Base-by-base conservation (phyloP, 352 stramenopile genomes). In the Globisporangium carolinianum region DNA sequence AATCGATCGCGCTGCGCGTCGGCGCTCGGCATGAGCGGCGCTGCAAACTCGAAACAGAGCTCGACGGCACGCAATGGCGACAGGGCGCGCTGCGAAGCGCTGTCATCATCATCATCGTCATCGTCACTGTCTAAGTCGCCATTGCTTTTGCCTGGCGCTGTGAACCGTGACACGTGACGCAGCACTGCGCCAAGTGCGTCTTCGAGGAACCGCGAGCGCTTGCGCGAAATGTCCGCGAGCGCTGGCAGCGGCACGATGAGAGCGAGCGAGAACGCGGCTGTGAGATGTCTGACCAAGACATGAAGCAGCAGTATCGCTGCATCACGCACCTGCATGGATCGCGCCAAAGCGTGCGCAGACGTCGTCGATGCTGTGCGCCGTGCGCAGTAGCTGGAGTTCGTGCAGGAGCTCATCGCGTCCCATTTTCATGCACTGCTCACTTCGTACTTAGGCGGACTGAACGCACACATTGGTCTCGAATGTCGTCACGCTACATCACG, bases 151-250 rank as follows among this genome's bases (percentile, higher is more conserved):
- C 57, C 48, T 3, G 36, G 17, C 3, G 66, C 37, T 3, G 55
- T 36, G 52, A 55, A 63, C 15, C 39, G 55, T 53, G 41, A 69
- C 5, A 73, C 53, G 24, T 61, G 62, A 5, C 65, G 69, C n/a
- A 87, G 51, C 39, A 89, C 75, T 10, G 65, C 62, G 1, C 72
- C 70, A 56, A 83, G 80, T 11, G 75, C 61, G 62, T 88, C 79
- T 66, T 89, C 79, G 32, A 89, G 60, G 56, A 91, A 89, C 37
- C 68, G 68, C 55, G 79, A 89, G 42, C 74, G 73, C 57, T 91
- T 91, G 45, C 77, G 73, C 6, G 63, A 14, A 36, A 91, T 82
- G 39, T 83, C 69, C 1, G 12, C 57, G 15, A 91, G 62, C 17
- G 79, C 79, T 89, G 43, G 12, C 46, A 17, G 24, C 2, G 24